Percentiles rank a stretch among this genome's conserved stretches.
Conservation (phyloP, 1,284 basidiomycete genomes). For the Marasmius fiardii region DNA sequence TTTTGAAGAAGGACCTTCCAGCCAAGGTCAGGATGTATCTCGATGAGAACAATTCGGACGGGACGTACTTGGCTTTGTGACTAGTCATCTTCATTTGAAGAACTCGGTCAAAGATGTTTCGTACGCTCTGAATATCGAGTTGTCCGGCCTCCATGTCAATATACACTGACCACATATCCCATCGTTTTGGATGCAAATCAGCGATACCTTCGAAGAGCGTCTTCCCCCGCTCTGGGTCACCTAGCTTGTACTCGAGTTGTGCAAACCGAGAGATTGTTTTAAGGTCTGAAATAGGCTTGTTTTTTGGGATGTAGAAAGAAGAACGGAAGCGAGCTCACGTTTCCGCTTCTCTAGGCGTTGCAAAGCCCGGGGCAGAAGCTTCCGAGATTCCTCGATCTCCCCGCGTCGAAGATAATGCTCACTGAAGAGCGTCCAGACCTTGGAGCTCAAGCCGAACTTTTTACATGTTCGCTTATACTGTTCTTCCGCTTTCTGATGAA, state of each 20-base stretch:
- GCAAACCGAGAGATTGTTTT: constrained; percentile 95
- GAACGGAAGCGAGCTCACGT: constrained; percentile 61
- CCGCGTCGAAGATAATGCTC: constrained; percentile 77
- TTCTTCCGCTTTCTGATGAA: constrained; percentile 76
- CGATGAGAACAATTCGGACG: not conserved
- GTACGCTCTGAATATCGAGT: constrained; percentile 71
- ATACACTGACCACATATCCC: constrained; percentile 97
- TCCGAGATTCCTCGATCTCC: constrained; percentile 78
- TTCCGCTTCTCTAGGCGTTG: constrained; percentile 95
- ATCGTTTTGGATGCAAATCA: constrained; percentile 89
- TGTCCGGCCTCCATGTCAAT: constrained; percentile 91
- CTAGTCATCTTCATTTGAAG: constrained; percentile 85
- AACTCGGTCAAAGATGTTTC: constrained; percentile 83
- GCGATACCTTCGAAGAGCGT: constrained; percentile 97
- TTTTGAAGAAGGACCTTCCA: constrained; percentile 88
- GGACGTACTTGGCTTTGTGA: constrained; percentile 87
- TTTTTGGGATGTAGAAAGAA: not conserved
- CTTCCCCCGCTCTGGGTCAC: constrained; percentile 91
- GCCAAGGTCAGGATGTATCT: not conserved
- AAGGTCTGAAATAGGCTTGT: constrained; percentile 63
- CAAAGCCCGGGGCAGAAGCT: constrained; percentile 84
- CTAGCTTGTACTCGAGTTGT: constrained; percentile 92
- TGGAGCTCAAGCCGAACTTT: constrained; percentile 90
- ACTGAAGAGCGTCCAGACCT: constrained; percentile 89
- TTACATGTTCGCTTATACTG: constrained; percentile 83